Evolutionary conservation across 2,329 filamentous ascomycete genomes (phyloP), one percentile per base, ranked within the genome.

Genomic region (Microsporum ferrugineum): DNA sequence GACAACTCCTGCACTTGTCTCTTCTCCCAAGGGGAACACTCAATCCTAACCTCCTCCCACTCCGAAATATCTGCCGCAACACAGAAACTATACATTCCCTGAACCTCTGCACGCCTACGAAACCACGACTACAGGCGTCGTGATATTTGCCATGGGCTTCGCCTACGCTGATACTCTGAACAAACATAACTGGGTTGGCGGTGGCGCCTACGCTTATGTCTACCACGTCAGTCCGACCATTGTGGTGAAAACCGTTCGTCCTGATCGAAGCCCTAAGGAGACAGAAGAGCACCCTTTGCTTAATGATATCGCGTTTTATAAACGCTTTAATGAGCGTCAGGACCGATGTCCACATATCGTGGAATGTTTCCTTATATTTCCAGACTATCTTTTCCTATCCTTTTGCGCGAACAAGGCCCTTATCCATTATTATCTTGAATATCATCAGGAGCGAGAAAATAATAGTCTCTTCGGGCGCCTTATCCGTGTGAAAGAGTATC

Each of bases 341-440:
- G 63, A 65, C 61, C 60, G 62, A 60, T 63, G 63, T 51, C 34
- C 12, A 17, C 14, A 62, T 62, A 65, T 63, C 41, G 17, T 66
- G 5, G 60, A 65, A 61, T 63, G 60, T 55, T 65, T 65, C 34
- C 58, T 66, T 12, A 57, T 57, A 5, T 53, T 66, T 55, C 61
- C 64, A 0, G 60, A 66, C 59, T 17, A 66, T 59, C 27, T 64
- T 57, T 63, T 66, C 43, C 60, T 66, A 58, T 63, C 62, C 49
- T 65, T 63, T 60, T 66, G 59, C 60, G 8, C 38, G 1, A 39
- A 56, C 7, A 59, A 59, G 8, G 7, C 39, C 8, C 56, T 62
- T 27, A n/a, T 1, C 39, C 43, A 17, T 12, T 55, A 56, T 14
- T 61, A 59, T 12, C 12, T 29, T 34, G 60, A 62, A 23, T 17